A percentile compares a stretch with the other conserved stretches of the same genome.
phyloP scores from a whole-genome alignment of 2,329 filamentous ascomycete genomes.

The Fusarium haematococcum region DNA sequence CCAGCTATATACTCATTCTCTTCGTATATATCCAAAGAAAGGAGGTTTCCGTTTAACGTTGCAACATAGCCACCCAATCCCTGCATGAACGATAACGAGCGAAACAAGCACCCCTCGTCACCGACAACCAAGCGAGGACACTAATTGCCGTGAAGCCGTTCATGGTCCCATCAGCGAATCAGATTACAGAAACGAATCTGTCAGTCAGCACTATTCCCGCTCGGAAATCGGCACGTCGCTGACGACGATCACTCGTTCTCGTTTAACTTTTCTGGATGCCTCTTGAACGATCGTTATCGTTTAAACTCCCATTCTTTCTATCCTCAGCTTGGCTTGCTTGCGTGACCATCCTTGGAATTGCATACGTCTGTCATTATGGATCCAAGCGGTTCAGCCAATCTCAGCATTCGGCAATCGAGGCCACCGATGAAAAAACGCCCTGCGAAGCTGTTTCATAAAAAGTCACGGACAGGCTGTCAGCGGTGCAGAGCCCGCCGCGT shows the following conservation, averaged over 20 bases:
- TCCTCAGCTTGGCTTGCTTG: background rate
- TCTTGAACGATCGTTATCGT: constrained; percentile 7
- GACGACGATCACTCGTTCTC: constrained; percentile 1
- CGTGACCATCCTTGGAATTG: background rate
- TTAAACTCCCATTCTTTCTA: background rate
- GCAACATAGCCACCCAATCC: background rate
- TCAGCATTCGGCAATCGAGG: background rate
- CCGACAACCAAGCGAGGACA: background rate
- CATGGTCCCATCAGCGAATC: background rate
- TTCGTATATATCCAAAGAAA: background rate
- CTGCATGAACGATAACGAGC: background rate
- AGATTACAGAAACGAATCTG: background rate
- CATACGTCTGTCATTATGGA: background rate
- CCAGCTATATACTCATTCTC: background rate
- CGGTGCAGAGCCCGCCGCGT: constrained; percentile 38
- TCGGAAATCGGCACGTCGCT: background rate
- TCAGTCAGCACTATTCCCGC: background rate
- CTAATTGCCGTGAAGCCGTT: background rate
- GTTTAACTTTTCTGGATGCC: background rate
- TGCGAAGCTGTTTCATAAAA: constrained; percentile 42
- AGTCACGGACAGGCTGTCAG: constrained; percentile 39
- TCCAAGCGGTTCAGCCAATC: background rate
- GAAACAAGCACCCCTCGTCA: background rate
- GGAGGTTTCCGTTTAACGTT: background rate
- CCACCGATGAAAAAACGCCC: background rate